Base-by-base conservation (phyloP, 805 yeast genomes). In the Candida maltosa region DNA sequence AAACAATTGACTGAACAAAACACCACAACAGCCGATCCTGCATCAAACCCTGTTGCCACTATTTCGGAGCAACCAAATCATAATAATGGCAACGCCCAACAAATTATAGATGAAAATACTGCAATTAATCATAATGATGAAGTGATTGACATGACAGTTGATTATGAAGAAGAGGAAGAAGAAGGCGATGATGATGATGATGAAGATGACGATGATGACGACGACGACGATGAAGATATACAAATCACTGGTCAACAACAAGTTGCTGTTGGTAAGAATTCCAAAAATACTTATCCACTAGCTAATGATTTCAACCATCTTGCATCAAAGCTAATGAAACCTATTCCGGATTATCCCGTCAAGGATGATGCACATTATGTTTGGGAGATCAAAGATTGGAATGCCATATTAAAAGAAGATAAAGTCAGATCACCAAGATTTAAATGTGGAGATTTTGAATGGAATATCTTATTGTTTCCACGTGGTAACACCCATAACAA, bases 391-490 rank as follows among this genome's bases (percentile, higher is more conserved):
- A 56, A 58, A 5, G 64, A 69, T 38, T 76, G 82, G 82, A 47
- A 58, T 16, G 46, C 49, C 5, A 28, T 17, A 10, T 49, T 72
- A 32, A 52, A 53, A 26, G 67, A 60, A 8, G 69, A 68, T 22
- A 65, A 66, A 40, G 79, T 37, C 69, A 77, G 64, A 34, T 60
- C 69, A 7, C 70, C 70, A 0, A 51, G 56, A 14, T 80, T 78
- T 44, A 60, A 56, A 32, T 71, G 80, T 42, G 91, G 87, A 2
- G 80, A 73, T 1, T 77, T 58, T 48, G 75, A 75, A 26, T 85
- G 87, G 81, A 78, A 79, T 46, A 53, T 88, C 3, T 63, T 91
- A 26, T 54, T 91, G 23, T 86, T 88, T 54, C 95, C 96, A 0
- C 73, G 73, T 32, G 93, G 94, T 2, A 83, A 81, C 47, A 69